Conservation (phyloP, 805 yeast species). For the Ogataea corticis region DNA sequence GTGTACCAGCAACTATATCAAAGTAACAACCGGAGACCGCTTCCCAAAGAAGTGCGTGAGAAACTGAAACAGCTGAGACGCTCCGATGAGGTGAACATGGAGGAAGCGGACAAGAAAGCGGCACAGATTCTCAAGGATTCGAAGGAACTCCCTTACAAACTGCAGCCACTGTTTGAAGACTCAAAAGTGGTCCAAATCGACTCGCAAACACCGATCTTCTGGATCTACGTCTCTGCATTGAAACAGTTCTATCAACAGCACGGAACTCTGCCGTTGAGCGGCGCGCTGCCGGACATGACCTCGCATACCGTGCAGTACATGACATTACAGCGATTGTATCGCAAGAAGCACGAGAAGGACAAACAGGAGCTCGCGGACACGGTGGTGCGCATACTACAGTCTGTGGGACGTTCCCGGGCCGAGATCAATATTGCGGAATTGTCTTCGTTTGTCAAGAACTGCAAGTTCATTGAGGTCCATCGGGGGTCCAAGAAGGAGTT, state of each 20-base stretch:
- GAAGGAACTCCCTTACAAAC: slow-evolving; percentile 32
- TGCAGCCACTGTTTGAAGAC: slow-evolving; percentile 28
- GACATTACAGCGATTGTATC: slow-evolving; percentile 1
- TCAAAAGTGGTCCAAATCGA: slow-evolving; percentile 24
- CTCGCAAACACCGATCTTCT: slow-evolving; percentile 44
- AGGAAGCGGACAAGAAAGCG: slow-evolving; percentile 39
- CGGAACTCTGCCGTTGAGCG: slow-evolving; percentile 63
- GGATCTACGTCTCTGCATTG: slow-evolving; percentile 62
- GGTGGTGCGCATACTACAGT: slow-evolving; percentile 30
- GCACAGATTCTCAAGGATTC: slow-evolving; percentile 44
- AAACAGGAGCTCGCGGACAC: slow-evolving; percentile 36
- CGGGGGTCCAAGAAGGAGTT: slow-evolving; percentile 40
- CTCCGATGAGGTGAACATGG: slow-evolving; percentile 38
- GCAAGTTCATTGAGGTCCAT: slow-evolving; percentile 51
- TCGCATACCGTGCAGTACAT: slow-evolving; percentile 52
- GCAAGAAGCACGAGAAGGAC: slow-evolving; percentile 52
- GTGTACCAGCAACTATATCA: slow-evolving; percentile 45
- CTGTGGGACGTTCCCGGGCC: slow-evolving; percentile 30
- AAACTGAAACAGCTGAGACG: slow-evolving; percentile 12
- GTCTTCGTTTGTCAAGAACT: slow-evolving; percentile 60
- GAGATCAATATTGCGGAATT: slow-evolving; percentile 40
- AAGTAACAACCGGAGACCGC: slow-evolving; percentile 25
- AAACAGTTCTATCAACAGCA: slow-evolving; percentile 45
- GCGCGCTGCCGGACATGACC: slow-evolving; percentile 86
- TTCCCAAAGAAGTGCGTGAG: slow-evolving; percentile 22